Base-by-base conservation (phyloP, 2,329 filamentous ascomycete species). In the Penicillium sp. region DNA sequence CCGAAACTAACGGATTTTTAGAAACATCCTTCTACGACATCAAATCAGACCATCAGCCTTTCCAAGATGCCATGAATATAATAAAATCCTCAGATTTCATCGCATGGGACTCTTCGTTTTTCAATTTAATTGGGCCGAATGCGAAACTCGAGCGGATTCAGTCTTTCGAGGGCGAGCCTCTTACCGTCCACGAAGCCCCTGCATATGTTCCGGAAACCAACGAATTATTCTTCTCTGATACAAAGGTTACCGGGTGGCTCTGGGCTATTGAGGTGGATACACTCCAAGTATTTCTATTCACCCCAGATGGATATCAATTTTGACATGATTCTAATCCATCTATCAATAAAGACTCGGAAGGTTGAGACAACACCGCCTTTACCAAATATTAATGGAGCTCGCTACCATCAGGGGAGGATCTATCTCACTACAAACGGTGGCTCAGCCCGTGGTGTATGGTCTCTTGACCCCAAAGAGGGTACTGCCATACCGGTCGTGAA, bases 151-250 rank as follows among this genome's bases (percentile, higher is more conserved):
- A 55, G 23, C 46, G 37, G 30, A 55, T 55, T 21, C 52, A 55
- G 42, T 52, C 46, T 0, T 55, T 55, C 20, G 42, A 41, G 12
- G 48, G 49, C n/a, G 34, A 55, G 18, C 36, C 41, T 26, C 40
- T 36, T 9, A 49, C 39, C 6, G 52, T 55, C 10, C 52, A 55
- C 24, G 52, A 55, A 29, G 52, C 52, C 13, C 52, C 52, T 27
- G 52, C 52, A 8, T 55, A 33, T 43, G 40, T 43, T n/a, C 52
- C 49, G 1, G 52, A 55, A 20, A 52, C 52, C 23, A 55, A 52
- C 46, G 49, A 55, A 18, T 41, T 55, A 4, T 49, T 55, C 13
- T 55, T 40, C 21, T 18, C 52, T n/a, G 52, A 55, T 23, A 52
- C 52, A 9, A 33, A 32, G 18, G 49, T 42, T 12, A 46, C 49